Base-by-base conservation (phyloP, 352 stramenopile genomes). In the Pythium coloratum region DNA sequence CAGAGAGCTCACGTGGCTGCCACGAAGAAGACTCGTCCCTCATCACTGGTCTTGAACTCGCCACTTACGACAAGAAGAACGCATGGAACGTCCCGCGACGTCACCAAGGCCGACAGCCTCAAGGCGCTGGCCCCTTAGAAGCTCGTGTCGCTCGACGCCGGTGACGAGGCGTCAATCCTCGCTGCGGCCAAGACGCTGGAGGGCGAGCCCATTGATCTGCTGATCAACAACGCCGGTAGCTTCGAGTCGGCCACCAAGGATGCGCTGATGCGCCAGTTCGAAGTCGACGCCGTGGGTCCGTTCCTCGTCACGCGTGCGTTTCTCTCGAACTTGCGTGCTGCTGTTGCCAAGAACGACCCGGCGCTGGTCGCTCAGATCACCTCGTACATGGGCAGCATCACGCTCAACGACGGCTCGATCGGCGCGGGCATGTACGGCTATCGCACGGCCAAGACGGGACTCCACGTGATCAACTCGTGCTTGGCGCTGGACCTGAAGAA, bases 401-500 rank as follows among this genome's bases (percentile, higher is more conserved):
- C 50, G 9, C 71, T 78, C 56, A 85, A 82, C 62, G 51, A 38
- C 66, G 62, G 32, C 24, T 3, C 2, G 13, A n/a, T 46, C 9
- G 38, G 38, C 38, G 2, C 38, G 2, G 67, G 62, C 24, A 67
- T 69, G 38, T 90, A 90, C 64, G 81, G 75, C 50, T 91, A 92
- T 59, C 68, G 77, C 18, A 72, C 82, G 50, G 84, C 76, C 26
- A 90, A 91, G 57, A 44, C 78, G 0, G 85, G 80, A 3, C 60
- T 89, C n/a, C 91, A 92, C 66, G 85, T 81, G 71, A 30, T 86
- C 40, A 83, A 72, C 55, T 60, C 67, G 63, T n/a, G n/a, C n/a
- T n/a, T n/a, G n/a, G n/a, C n/a, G n/a, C n/a, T n/a, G n/a, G n/a
- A n/a, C n/a, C n/a, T 86, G 1, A 69, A 77, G 58, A 28, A 61